Conservation (phyloP, 495 filamentous ascomycete species). For the Daldinia vernicosa region DNA sequence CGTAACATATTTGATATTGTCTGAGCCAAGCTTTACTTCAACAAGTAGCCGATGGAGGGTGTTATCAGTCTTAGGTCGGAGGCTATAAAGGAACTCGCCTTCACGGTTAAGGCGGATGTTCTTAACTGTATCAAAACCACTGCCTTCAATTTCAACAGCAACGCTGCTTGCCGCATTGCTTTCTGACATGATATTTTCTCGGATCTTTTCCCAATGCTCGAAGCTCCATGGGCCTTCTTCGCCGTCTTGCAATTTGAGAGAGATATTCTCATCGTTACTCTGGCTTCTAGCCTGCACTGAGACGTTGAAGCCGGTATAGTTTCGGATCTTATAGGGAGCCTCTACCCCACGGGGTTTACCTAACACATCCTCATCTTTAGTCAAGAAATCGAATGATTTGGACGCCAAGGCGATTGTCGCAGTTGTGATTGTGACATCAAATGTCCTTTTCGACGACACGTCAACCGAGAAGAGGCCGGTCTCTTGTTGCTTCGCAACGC, state of each 20-base stretch:
- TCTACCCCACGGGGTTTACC: slow-evolving; percentile 92
- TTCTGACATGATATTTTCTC: slow-evolving; percentile 89
- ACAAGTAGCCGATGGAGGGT: slow-evolving; percentile 90
- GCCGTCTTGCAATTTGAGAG: slow-evolving; percentile 86
- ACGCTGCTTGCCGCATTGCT: slow-evolving; percentile 74
- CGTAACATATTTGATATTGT: slow-evolving; percentile 98
- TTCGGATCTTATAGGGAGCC: slow-evolving; percentile 91
- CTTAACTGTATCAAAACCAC: slow-evolving; percentile 88
- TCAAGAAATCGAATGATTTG: slow-evolving; percentile 90
- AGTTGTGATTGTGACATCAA: slow-evolving; percentile 92
- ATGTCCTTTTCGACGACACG: slow-evolving; percentile 82
- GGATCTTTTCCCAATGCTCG: slow-evolving; percentile 91
- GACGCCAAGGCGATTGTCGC: slow-evolving; percentile 92
- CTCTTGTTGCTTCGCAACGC: slow-evolving; percentile 79
- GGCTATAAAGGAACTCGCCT: slow-evolving; percentile 86
- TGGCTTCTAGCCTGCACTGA: slow-evolving; percentile 80
- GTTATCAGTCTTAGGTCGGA: slow-evolving; percentile 80
- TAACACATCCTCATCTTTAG: slow-evolving; percentile 88
- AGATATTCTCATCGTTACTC: slow-evolving; percentile 62
- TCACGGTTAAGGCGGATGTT: slow-evolving; percentile 92
- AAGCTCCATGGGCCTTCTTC: slow-evolving; percentile 96
- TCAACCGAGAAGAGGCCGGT: slow-evolving; percentile 84
- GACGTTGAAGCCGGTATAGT: slow-evolving; percentile 93
- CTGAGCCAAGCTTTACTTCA: slow-evolving; percentile 85
- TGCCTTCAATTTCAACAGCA: slow-evolving; percentile 85